Conservation (phyloP, 192 early-diverging fungal species). For the Neocallimastix lanati region DNA sequence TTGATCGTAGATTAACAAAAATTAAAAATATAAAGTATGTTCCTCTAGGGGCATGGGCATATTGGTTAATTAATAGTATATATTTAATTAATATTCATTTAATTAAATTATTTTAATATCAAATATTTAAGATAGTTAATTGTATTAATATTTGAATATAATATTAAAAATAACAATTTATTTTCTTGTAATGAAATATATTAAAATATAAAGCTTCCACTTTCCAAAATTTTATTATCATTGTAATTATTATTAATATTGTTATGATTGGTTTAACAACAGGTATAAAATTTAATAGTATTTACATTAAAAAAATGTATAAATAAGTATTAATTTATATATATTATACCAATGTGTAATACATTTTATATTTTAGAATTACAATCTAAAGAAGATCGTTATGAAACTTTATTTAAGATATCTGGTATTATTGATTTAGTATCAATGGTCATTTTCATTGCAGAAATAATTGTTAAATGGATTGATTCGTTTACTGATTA, state of each 20-base stretch:
- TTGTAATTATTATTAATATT: conserved; percentile 3
- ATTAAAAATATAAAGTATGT: conserved; percentile 13
- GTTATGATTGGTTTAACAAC: conserved; percentile 3
- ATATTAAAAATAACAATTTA: too few species aligned
- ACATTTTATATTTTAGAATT: too few species aligned
- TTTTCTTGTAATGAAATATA: too few species aligned
- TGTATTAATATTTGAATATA: too few species aligned
- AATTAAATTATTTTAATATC: too few species aligned
- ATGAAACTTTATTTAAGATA: conserved; percentile 1
- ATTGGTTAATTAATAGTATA: conserved; percentile 7
- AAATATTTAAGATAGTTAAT: too few species aligned
- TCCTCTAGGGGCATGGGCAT: conserved; percentile 19
- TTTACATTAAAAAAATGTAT: too few species aligned
- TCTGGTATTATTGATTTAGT: conserved; percentile 1
- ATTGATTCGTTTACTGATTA: conserved; percentile 1
- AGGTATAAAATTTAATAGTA: too few species aligned
- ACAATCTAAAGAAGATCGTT: neutral
- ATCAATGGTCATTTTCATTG: neutral
- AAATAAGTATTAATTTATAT: too few species aligned
- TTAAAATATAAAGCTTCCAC: neutral
- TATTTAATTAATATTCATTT: too few species aligned
- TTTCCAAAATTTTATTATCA: conserved; percentile 1
- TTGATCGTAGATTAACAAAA: conserved; percentile 15
- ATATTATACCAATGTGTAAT: too few species aligned
- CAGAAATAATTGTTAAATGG: conserved; percentile 5